Evolutionary conservation across 139 green algal genomes (phyloP).

Genomic region (Haematococcus sp.): DNA sequence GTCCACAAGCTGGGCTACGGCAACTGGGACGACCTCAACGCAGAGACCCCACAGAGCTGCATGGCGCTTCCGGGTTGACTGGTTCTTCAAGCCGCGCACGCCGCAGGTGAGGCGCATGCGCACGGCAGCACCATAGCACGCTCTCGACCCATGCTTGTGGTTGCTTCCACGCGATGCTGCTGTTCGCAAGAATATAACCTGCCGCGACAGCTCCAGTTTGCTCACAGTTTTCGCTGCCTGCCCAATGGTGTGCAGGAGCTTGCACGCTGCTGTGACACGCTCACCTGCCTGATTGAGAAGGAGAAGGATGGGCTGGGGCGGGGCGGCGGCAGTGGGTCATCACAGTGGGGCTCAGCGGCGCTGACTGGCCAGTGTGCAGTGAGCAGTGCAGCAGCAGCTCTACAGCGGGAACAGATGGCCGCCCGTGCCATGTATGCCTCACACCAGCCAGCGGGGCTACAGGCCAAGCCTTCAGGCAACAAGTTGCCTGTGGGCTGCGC

Average conservation of each 20-base stretch:
- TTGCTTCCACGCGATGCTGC: background rate
- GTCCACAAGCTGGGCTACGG: slow-evolving; percentile 95
- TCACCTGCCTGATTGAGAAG: slow-evolving; percentile 99
- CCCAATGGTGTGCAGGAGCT: background rate
- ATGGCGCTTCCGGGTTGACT: slow-evolving; percentile 99
- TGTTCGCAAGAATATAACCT: too few species aligned
- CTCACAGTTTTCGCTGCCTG: too few species aligned
- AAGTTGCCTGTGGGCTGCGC: too few species aligned
- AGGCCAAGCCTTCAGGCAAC: too few species aligned
- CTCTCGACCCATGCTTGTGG: background rate
- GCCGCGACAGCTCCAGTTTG: background rate
- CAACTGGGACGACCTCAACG: slow-evolving; percentile 96
- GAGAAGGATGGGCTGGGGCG: background rate
- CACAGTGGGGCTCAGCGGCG: too few species aligned
- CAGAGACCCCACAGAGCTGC: slow-evolving; percentile 84
- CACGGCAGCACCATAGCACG: background rate
- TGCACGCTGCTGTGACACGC: slow-evolving; percentile 76
- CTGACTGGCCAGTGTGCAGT: too few species aligned
- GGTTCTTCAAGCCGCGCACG: slow-evolving; percentile 98
- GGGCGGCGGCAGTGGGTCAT: too few species aligned
- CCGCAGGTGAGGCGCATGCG: slow-evolving; percentile 43
- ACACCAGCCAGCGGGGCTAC: too few species aligned
- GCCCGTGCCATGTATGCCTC: too few species aligned
- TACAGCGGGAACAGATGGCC: too few species aligned
- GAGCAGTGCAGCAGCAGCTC: too few species aligned